phyloP scores from a whole-genome alignment of 768 basidiomycete species.

The Lepiota venenata region DNA sequence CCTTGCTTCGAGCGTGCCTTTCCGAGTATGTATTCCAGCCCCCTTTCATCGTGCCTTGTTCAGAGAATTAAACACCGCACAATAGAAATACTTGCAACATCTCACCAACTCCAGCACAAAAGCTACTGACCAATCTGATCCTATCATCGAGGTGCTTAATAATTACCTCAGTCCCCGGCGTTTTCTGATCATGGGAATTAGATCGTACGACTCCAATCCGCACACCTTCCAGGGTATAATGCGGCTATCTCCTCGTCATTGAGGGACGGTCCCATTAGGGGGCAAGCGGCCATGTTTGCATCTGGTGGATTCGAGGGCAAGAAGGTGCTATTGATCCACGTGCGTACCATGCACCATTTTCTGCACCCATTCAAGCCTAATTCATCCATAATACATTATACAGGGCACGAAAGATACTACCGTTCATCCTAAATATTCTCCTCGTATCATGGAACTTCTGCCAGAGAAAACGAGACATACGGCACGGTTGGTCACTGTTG shows the following conservation, averaged over 20 bases:
- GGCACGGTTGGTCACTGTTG: constrained; percentile 43
- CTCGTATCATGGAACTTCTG: constrained; percentile 41
- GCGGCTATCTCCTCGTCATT: constrained; percentile 74
- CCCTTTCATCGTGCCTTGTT: constrained; percentile 1
- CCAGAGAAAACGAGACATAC: constrained; percentile 29
- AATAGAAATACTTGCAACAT: constrained; percentile 49
- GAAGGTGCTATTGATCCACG: constrained; percentile 63
- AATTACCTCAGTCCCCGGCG: not conserved
- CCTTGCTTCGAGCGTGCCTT: constrained; percentile 57
- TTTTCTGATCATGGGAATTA: constrained; percentile 18
- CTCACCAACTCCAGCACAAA: constrained; percentile 34
- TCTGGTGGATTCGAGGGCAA: constrained; percentile 44
- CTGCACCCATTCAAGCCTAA: not conserved
- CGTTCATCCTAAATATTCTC: constrained; percentile 52
- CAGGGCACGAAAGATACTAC: constrained; percentile 60
- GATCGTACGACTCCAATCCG: constrained; percentile 77
- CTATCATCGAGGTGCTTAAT: constrained; percentile 37
- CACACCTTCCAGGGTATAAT: constrained; percentile 72
- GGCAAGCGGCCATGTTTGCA: constrained; percentile 51
- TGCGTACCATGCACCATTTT: constrained; percentile 23
- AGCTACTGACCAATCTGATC: constrained; percentile 21
- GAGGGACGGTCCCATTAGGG: constrained; percentile 69
- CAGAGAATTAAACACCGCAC: not conserved
- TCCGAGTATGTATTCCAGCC: constrained; percentile 41
- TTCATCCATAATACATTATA: not conserved